These are phyloP conservation scores for Epichloe gansuensis DNA, from an alignment of 2,329 filamentous ascomycete genomes.

Conservation along the genomic window DNA sequence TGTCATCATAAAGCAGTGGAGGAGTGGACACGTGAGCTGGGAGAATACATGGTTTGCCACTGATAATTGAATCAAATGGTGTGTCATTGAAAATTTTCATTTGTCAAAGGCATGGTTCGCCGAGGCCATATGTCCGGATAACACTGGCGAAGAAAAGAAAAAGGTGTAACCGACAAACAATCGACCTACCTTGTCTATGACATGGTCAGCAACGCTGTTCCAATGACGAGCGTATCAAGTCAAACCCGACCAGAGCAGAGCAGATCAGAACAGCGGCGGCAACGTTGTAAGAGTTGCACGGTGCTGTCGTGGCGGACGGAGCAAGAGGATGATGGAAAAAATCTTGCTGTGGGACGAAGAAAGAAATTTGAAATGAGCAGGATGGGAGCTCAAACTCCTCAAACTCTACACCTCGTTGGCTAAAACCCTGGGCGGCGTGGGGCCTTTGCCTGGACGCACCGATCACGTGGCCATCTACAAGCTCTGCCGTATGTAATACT, in stretches of 20 bases:
- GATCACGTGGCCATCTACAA: no score
- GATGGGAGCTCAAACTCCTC: neutral
- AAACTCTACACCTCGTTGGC: neutral
- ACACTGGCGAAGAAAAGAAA: neutral
- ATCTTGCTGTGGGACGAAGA: neutral
- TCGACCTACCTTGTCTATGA: conserved; percentile 19
- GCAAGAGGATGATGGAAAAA: neutral
- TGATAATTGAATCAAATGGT: neutral
- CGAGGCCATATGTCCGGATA: neutral
- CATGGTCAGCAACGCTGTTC: conserved; percentile 15
- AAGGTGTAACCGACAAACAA: neutral
- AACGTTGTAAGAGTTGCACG: neutral
- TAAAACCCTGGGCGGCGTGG: neutral
- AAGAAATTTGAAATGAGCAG: neutral
- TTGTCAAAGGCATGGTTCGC: neutral
- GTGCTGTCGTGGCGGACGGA: neutral
- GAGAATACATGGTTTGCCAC: neutral
- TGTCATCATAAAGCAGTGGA: conserved; percentile 45
- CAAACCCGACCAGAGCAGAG: neutral
- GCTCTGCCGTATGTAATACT: no score
- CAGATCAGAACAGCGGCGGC: no score
- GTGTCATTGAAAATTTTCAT: neutral
- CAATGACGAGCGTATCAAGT: neutral
- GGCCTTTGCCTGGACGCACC: no score
- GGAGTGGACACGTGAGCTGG: neutral